Conservation (phyloP, 208 protist genomes). For the Angomonas ambiguus region DNA sequence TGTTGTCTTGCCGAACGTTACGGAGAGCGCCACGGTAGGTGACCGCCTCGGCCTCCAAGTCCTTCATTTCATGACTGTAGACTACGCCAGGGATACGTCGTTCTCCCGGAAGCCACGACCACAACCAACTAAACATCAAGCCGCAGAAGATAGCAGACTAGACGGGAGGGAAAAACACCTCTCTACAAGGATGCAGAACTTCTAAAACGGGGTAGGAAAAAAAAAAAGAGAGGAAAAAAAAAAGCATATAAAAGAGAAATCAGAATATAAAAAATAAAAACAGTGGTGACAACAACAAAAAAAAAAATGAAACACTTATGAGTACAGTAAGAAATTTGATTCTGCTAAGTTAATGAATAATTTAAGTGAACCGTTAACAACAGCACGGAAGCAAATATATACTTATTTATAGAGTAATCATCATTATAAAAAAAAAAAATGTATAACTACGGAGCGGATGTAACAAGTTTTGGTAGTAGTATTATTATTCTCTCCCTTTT, state of each 20-base stretch:
- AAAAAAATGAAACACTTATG: slow-evolving; percentile 8
- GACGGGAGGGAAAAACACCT: too few relatives aligned
- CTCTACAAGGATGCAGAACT: slow-evolving; percentile 9
- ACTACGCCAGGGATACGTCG: slow-evolving; percentile 60
- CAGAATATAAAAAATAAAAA: slow-evolving; percentile 12
- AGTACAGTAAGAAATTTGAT: background rate
- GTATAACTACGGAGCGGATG: background rate
- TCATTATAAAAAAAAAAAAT: background rate
- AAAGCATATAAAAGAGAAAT: background rate
- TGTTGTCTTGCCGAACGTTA: slow-evolving; percentile 62
- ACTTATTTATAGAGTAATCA: background rate
- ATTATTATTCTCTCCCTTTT: too few relatives aligned
- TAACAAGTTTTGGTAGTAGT: background rate
- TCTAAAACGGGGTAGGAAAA: slow-evolving; percentile 6
- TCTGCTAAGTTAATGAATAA: background rate
- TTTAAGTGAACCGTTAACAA: background rate
- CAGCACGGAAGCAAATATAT: background rate
- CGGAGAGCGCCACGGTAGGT: slow-evolving; percentile 58
- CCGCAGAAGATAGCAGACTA: background rate
- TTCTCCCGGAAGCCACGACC: slow-evolving; percentile 36
- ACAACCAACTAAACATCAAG: slow-evolving; percentile 11
- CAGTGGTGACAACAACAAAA: too few relatives aligned
- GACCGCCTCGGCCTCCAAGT: slow-evolving; percentile 26
- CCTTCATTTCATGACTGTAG: slow-evolving; percentile 59
- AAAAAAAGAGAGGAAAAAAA: slow-evolving; percentile 18